These are phyloP conservation scores for Paecilomyces niveus DNA, from an alignment of 2,329 filamentous ascomycete genomes.

Conservation along the genomic window DNA sequence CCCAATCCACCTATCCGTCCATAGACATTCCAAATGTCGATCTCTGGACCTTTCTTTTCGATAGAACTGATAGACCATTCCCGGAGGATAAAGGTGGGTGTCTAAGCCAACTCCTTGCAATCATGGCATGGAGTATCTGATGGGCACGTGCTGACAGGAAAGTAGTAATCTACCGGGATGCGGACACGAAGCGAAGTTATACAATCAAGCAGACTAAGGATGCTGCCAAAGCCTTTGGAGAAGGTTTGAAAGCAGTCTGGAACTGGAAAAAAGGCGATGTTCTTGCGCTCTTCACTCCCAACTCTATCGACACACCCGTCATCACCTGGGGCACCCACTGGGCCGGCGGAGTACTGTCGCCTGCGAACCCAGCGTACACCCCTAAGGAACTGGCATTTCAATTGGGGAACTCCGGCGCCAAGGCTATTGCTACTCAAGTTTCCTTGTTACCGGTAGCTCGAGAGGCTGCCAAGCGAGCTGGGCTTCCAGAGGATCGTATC, in stretches of 20 bases:
- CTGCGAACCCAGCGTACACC: conserved; percentile 83
- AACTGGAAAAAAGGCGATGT: conserved; percentile 80
- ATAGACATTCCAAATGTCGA: conserved; percentile 68
- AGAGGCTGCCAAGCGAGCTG: conserved; percentile 62
- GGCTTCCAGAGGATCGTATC: conserved; percentile 64
- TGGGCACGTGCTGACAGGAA: neutral
- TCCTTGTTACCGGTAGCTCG: conserved; percentile 57
- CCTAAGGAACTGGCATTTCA: conserved; percentile 77
- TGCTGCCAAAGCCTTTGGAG: conserved; percentile 67
- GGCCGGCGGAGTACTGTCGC: conserved; percentile 75
- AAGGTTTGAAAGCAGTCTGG: conserved; percentile 66
- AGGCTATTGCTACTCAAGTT: conserved; percentile 66
- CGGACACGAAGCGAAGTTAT: conserved; percentile 61
- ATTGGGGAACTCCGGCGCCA: conserved; percentile 69
- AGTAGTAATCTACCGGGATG: conserved; percentile 70
- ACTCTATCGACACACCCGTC: conserved; percentile 74
- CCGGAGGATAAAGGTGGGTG: conserved; percentile 64
- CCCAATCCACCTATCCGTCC: conserved; percentile 57
- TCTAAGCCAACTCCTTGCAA: neutral
- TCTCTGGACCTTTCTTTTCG: conserved; percentile 72
- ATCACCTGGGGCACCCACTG: conserved; percentile 73
- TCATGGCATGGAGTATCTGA: neutral
- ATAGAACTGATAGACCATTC: conserved; percentile 57
- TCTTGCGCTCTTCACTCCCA: conserved; percentile 74
- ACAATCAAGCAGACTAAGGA: conserved; percentile 62